Evolutionary conservation across 768 basidiomycete species (phyloP).

Genomic region (Calocera cornea): DNA sequence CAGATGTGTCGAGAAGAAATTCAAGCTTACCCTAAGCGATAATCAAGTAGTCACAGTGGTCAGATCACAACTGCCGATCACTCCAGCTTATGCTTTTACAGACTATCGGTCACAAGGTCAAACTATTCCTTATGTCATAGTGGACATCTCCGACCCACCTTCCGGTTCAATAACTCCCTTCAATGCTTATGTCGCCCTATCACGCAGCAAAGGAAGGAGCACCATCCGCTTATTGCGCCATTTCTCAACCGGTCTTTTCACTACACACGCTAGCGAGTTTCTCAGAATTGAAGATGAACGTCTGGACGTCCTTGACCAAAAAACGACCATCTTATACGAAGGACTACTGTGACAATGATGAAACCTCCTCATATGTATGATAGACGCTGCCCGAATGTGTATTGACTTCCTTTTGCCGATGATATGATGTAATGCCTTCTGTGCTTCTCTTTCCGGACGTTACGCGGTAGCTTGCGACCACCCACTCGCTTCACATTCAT

Average conservation of each 20-base stretch:
- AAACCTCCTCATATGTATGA: too few species aligned
- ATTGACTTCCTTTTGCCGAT: too few species aligned
- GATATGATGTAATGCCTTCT: too few species aligned
- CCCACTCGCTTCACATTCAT: too few species aligned
- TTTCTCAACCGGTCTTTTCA: neutral
- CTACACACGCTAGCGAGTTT: neutral
- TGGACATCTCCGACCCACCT: slow-evolving; percentile 10
- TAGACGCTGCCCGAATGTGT: too few species aligned
- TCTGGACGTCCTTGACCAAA: too few species aligned
- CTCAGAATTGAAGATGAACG: neutral
- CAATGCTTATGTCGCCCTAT: slow-evolving; percentile 8
- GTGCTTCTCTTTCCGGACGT: too few species aligned
- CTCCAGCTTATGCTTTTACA: slow-evolving; percentile 13
- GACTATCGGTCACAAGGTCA: slow-evolving; percentile 13
- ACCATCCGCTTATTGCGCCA: neutral
- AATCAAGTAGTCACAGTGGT: neutral
- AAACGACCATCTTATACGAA: too few species aligned
- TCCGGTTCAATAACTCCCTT: slow-evolving; percentile 4
- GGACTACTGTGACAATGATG: too few species aligned
- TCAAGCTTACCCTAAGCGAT: neutral
- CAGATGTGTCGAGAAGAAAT: neutral
- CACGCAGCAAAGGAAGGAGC: neutral
- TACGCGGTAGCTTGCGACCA: too few species aligned
- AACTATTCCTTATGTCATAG: slow-evolving; percentile 9
- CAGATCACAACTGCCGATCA: slow-evolving; percentile 10